Conservation (phyloP, 176 grass and related monocot genomes). For the Areca catechu region DNA sequence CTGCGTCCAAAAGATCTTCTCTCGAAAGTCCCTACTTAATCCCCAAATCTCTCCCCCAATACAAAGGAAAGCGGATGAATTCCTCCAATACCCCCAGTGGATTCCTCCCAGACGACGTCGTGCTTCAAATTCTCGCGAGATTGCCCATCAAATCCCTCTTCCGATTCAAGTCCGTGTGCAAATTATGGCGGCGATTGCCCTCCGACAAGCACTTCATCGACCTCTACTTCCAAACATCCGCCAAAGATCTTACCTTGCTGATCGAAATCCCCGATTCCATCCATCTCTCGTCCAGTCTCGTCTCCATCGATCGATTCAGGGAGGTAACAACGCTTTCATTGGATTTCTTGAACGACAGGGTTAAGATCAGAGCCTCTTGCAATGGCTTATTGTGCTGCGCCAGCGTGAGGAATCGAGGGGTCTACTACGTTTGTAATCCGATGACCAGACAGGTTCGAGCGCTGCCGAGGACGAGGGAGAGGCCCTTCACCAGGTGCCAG, state of each 20-base stretch:
- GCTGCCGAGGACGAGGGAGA: conserved; percentile 31
- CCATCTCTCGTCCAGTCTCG: conserved; percentile 7
- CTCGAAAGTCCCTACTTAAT: too few relatives aligned
- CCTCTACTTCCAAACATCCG: conserved; percentile 22
- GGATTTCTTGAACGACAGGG: conserved; percentile 31
- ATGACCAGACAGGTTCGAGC: conserved; percentile 37
- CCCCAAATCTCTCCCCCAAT: too few relatives aligned
- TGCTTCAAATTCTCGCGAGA: too few relatives aligned
- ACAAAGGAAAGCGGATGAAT: too few relatives aligned
- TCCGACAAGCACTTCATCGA: conserved; percentile 29
- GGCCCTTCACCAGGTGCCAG: conserved; percentile 35
- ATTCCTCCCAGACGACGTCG: too few relatives aligned
- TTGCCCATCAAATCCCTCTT: too few relatives aligned
- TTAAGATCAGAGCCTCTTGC: conserved; percentile 41
- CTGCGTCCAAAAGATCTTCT: too few relatives aligned
- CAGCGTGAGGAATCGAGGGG: conserved; percentile 31
- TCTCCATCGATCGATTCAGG: conserved; percentile 13
- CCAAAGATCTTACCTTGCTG: conserved; percentile 15
- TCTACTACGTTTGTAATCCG: conserved; percentile 41
- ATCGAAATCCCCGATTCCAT: conserved; percentile 21
- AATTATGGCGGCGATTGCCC: conserved; percentile 24
- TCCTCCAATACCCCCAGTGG: too few relatives aligned
- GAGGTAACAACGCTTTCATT: conserved; percentile 16
- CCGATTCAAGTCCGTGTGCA: conserved; percentile 30
- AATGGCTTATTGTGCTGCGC: conserved; percentile 36